Percentiles rank a stretch among this genome's conserved stretches.
Evolutionary conservation across 306 rosid genomes (phyloP).

Genomic region (Sindora glabra): DNA sequence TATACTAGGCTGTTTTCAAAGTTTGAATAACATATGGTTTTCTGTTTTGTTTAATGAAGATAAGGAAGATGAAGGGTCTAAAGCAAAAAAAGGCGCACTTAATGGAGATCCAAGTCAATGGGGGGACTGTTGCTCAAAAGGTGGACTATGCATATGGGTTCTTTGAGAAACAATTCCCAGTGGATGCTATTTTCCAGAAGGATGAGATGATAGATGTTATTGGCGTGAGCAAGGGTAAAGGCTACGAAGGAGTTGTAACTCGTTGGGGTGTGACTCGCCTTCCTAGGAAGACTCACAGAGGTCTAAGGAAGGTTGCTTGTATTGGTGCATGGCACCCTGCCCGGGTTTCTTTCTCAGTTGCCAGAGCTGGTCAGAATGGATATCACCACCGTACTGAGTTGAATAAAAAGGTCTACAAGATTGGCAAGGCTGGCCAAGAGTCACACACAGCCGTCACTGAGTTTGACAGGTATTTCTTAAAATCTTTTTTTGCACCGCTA

Average conservation of each 20-base stretch:
- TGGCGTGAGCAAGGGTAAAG: slow-evolving; percentile 88
- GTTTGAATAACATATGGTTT: neutral
- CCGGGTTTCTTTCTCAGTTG: slow-evolving; percentile 78
- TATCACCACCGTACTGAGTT: slow-evolving; percentile 85
- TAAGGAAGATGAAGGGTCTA: slow-evolving; percentile 75
- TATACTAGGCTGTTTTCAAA: neutral
- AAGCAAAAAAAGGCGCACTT: slow-evolving; percentile 87
- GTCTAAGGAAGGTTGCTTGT: slow-evolving; percentile 89
- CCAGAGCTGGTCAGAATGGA: slow-evolving; percentile 92
- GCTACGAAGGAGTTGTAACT: slow-evolving; percentile 87
- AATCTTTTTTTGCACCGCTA: too few species aligned
- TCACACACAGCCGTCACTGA: slow-evolving; percentile 48
- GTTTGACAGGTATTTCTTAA: slow-evolving; percentile 54
- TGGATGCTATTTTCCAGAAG: slow-evolving; percentile 74
- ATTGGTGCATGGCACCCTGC: slow-evolving; percentile 98
- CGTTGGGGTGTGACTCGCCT: slow-evolving; percentile 93
- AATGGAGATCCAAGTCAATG: slow-evolving; percentile 84
- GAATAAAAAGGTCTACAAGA: slow-evolving; percentile 68
- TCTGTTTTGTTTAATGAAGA: slow-evolving; percentile 21
- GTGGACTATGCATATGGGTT: slow-evolving; percentile 64
- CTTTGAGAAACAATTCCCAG: slow-evolving; percentile 78
- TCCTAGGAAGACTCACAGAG: slow-evolving; percentile 85
- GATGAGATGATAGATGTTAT: slow-evolving; percentile 86
- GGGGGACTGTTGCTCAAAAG: slow-evolving; percentile 61
- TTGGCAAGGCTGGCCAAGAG: slow-evolving; percentile 59